Evolutionary conservation across 2,329 filamentous ascomycete genomes (phyloP).

Genomic region (Tolypocladium paradoxum): DNA sequence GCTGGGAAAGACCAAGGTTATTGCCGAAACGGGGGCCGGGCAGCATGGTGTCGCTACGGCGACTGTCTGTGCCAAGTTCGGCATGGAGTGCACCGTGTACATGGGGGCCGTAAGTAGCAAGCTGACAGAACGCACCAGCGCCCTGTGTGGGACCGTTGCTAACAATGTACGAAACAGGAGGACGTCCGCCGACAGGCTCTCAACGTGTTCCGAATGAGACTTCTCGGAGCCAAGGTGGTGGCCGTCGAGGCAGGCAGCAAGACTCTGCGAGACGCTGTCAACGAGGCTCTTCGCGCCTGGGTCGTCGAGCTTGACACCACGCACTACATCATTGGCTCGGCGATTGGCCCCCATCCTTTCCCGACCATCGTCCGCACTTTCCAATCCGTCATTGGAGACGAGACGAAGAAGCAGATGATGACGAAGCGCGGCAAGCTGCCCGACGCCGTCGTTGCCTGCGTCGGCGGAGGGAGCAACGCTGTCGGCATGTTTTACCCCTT

Average conservation of each 20-base stretch:
- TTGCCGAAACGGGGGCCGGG: constrained; percentile 93
- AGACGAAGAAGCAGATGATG: constrained; percentile 88
- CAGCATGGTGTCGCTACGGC: constrained; percentile 97
- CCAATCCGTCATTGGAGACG: constrained; percentile 90
- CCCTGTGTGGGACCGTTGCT: constrained; percentile 1
- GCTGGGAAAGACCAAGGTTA: constrained; percentile 92
- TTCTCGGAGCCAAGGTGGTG: constrained; percentile 85
- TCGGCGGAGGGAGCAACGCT: constrained; percentile 90
- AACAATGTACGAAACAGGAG: constrained; percentile 39
- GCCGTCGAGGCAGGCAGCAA: constrained; percentile 84
- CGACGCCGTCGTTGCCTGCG: constrained; percentile 92
- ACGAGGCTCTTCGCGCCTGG: constrained; percentile 91
- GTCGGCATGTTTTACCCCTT: constrained; percentile 99
- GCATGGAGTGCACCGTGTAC: constrained; percentile 95
- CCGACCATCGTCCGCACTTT: constrained; percentile 95
- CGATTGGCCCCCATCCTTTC: constrained; percentile 96
- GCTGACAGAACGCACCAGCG: background rate
- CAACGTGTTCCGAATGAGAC: constrained; percentile 97
- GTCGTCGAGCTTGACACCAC: constrained; percentile 86
- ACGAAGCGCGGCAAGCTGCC: constrained; percentile 79
- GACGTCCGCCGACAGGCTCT: constrained; percentile 92
- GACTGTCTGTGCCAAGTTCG: constrained; percentile 95
- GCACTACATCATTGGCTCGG: constrained; percentile 96
- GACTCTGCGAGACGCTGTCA: constrained; percentile 79
- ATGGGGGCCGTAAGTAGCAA: constrained; percentile 64